phyloP scores from a whole-genome alignment of 2,329 filamentous ascomycete genomes.

The Colletotrichum trifolii region DNA sequence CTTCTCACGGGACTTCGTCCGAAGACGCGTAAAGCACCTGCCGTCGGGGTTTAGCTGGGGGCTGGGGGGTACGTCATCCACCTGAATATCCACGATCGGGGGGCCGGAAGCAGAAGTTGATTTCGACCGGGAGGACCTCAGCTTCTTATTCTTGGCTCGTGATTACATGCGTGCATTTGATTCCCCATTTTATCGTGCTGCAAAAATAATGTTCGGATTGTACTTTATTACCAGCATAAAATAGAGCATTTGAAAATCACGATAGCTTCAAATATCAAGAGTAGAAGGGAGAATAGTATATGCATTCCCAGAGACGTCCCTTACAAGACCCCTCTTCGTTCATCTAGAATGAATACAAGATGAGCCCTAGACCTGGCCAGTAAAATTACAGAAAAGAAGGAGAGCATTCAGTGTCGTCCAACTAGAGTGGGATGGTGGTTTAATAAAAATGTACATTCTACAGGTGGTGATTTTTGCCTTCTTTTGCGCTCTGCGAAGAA shows the following conservation, averaged over 20 bases:
- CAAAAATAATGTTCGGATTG: too few species aligned
- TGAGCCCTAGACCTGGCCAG: not conserved
- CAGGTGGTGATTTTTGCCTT: conserved; percentile 14
- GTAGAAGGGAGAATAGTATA: too few species aligned
- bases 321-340: too few species aligned
- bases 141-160: not conserved
- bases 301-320: too few species aligned
- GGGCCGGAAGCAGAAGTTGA: not conserved
- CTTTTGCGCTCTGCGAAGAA: conserved; percentile 13
- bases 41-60: too few species aligned
- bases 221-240: too few species aligned
- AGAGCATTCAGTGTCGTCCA: not conserved
- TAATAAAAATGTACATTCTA: conserved; percentile 32
- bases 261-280: too few species aligned
- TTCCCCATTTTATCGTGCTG: too few species aligned
- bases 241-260: too few species aligned
- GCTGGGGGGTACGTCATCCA: conserved; percentile 24
- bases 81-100: too few species aligned
- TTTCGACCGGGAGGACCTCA: not conserved
- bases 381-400: conserved; percentile 28
- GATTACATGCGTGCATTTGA: too few species aligned
- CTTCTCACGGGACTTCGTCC: too few species aligned
- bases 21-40: conserved; percentile 32
- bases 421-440: conserved; percentile 7
- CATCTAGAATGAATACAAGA: not conserved